Evolutionary conservation across 2,329 filamentous ascomycete genomes (phyloP).

Genomic region (Colletotrichum kahawae): DNA sequence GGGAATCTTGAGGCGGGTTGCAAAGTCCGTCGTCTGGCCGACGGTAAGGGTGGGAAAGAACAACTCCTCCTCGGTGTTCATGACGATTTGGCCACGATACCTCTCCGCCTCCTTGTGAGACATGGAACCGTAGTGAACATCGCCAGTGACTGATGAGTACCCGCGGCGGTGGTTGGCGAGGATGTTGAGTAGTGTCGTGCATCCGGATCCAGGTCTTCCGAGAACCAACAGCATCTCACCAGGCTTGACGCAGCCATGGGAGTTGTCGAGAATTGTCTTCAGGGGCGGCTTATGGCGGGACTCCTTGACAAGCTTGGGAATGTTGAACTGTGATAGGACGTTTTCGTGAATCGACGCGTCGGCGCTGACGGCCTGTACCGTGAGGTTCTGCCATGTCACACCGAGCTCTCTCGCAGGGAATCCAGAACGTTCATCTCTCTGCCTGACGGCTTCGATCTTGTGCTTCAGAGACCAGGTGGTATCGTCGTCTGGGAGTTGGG

Average conservation of each 20-base stretch:
- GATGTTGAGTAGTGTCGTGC: constrained; percentile 73
- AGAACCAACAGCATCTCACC: constrained; percentile 76
- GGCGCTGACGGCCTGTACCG: constrained; percentile 64
- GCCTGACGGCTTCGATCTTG: constrained; percentile 47
- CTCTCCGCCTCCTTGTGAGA: constrained; percentile 52
- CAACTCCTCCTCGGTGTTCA: constrained; percentile 74
- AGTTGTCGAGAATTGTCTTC: constrained; percentile 68
- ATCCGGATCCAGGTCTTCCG: constrained; percentile 72
- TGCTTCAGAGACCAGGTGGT: constrained; percentile 51
- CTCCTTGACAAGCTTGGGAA: constrained; percentile 58
- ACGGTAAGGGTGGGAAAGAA: constrained; percentile 74
- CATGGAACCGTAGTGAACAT: constrained; percentile 61
- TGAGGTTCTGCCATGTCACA: constrained; percentile 69
- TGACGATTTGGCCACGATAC: constrained; percentile 64
- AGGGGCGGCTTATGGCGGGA: constrained; percentile 60
- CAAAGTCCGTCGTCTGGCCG: constrained; percentile 73
- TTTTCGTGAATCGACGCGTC: constrained; percentile 71
- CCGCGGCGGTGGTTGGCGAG: constrained; percentile 68
- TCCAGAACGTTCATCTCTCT: constrained; percentile 49
- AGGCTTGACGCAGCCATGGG: constrained; percentile 72
- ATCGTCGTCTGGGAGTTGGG: background rate
- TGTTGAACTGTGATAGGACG: constrained; percentile 63
- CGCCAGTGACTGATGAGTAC: constrained; percentile 61
- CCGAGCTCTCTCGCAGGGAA: constrained; percentile 59
- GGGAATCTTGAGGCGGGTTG: constrained; percentile 64